These are phyloP conservation scores for Podospora sp. DNA, from an alignment of 495 filamentous ascomycete species.

Conservation along the genomic window DNA sequence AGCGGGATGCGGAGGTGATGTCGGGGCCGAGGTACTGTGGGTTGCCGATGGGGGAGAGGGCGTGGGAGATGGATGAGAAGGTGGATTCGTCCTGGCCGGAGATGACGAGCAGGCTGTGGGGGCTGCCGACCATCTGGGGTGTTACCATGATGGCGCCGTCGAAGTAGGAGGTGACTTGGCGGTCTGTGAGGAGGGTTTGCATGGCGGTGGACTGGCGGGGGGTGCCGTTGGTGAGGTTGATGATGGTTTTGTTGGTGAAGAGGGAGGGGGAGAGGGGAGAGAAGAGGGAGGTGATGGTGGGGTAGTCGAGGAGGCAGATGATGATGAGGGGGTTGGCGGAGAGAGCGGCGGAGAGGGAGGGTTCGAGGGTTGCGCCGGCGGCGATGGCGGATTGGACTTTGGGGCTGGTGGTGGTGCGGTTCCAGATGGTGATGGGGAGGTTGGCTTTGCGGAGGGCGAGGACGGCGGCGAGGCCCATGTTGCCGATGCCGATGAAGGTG, in stretches of 20 bases:
- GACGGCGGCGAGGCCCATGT: constrained; percentile 25
- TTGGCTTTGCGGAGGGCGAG: constrained; percentile 10
- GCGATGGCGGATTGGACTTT: constrained; percentile 2
- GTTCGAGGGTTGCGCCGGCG: constrained; percentile 10
- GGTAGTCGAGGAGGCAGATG: constrained; percentile 25
- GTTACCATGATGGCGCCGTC: constrained; percentile 30
- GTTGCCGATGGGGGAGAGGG: neutral
- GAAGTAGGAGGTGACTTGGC: constrained; percentile 12
- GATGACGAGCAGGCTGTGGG: constrained; percentile 14
- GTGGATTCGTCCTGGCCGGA: constrained; percentile 15
- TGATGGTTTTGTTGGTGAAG: constrained; percentile 23
- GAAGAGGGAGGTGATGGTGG: constrained; percentile 9
- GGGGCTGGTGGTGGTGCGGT: constrained; percentile 25
- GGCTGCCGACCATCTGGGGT: constrained; percentile 26
- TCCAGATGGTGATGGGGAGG: constrained; percentile 23
- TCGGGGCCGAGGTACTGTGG: neutral
- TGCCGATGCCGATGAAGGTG: constrained; percentile 28
- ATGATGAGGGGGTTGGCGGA: constrained; percentile 11
- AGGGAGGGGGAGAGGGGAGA: constrained; percentile 10
- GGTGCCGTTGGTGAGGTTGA: constrained; percentile 32
- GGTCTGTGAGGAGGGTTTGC: neutral
- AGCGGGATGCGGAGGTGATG: constrained; percentile 17
- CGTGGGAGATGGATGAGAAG: no score
- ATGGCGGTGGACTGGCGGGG: constrained; percentile 19
- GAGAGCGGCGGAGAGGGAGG: constrained; percentile 14